Conservation (phyloP, 345 rosid genomes). For the Pugionium dolabratum region DNA sequence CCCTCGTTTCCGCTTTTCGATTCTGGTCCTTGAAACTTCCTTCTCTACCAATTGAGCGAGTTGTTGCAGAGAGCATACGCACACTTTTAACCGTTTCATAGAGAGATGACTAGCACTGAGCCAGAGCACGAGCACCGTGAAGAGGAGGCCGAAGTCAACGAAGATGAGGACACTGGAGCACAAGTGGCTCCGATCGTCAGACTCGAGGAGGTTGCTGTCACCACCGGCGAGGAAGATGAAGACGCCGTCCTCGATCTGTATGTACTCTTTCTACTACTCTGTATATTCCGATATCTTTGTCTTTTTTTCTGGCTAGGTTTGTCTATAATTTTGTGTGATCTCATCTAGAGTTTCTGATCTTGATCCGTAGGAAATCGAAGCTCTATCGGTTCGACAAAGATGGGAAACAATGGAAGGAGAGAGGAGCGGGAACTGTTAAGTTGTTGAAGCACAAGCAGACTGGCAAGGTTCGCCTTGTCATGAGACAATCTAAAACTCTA, state of each 20-base stretch:
- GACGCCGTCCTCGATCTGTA: slow-evolving; percentile 80
- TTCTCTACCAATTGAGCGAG: too few species aligned
- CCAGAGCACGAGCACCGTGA: slow-evolving; percentile 61
- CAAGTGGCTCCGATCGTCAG: slow-evolving; percentile 81
- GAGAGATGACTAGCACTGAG: slow-evolving; percentile 56
- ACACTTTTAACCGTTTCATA: background rate
- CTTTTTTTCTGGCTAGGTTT: background rate
- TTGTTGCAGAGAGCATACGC: too few species aligned
- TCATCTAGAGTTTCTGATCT: background rate
- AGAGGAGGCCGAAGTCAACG: slow-evolving; percentile 59
- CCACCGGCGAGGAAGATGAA: slow-evolving; percentile 88
- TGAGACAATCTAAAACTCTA: slow-evolving; percentile 90
- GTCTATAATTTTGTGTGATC: too few species aligned
- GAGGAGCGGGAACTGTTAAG: slow-evolving; percentile 88
- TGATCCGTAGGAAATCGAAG: slow-evolving; percentile 64
- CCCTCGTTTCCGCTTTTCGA: too few species aligned
- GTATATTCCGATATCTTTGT: background rate
- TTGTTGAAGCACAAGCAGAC: slow-evolving; percentile 72
- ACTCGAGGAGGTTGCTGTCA: slow-evolving; percentile 78
- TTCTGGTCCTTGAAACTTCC: too few species aligned
- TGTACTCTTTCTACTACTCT: too few species aligned
- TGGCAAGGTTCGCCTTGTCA: slow-evolving; percentile 79
- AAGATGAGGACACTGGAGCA: slow-evolving; percentile 94
- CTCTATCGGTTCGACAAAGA: slow-evolving; percentile 84
- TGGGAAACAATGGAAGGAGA: slow-evolving; percentile 86